Evolutionary conservation across 164 flowering plant species (phyloP), one percentile per base, ranked within the genome.

Genomic region (Platanus orientalis): DNA sequence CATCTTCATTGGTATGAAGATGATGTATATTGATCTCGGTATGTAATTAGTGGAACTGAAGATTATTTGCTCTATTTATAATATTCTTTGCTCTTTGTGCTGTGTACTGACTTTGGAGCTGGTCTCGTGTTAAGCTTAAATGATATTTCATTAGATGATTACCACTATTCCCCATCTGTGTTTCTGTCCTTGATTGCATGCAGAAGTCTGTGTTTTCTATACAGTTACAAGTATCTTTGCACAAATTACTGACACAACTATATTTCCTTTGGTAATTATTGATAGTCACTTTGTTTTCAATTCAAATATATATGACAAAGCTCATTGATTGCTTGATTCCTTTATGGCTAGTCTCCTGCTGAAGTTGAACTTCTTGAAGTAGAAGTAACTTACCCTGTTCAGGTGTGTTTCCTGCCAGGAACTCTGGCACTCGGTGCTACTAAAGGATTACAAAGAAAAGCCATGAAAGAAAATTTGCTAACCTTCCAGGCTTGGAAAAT

Each of bases 371-470:
- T 39, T 66, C 29, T n/a, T 58, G 30, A 49, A 20, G n/a, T 60
- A 53, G 49, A 16, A 13, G 52, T 6, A 21, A 29, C n/a, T 45
- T 29, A 39, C 52, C 48, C 23, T 71, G 57, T 75, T 61, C 74
- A 94, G 99, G 99, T 91, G 30, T 94, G 99, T 70, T 94, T 94
- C 72, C 76, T 94, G 58, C 84, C 99, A 63, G 99, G 99, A n/a
- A 78, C 89, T 62, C 96, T 94, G 76, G 99, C 97, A 19, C 93
- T 94, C 66, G 99, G 99, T 73, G 96, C 97, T 54, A 94, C 99
- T 48, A 91, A 91, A 81, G 99, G 59, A 47, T 81, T 48, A 79
- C 88, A 47, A 91, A 84, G 83, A 64, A 80, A 79, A 60, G 99
- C 97, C 1, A 81, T 89, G 93, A 71, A 66, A 72, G 81, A 81